Base-by-base conservation (phyloP, 2,329 filamentous ascomycete species). In the Thelonectria discophora region DNA sequence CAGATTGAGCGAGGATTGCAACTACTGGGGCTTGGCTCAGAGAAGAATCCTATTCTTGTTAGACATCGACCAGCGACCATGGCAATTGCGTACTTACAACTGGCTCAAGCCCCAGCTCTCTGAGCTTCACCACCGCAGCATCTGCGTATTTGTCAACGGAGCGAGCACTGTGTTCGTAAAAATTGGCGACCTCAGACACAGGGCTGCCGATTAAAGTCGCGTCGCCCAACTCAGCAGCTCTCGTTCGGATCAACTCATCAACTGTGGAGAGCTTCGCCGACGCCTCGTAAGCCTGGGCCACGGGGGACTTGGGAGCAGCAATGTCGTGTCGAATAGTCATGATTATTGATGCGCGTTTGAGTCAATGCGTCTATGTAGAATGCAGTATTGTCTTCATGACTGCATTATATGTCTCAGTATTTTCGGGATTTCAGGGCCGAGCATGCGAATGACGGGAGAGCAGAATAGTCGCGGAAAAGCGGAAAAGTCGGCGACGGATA, bases 241-340 rank as follows among this genome's bases (percentile, higher is more conserved):
- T 64, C 5, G 64, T 24, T 7, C 60, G 65, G 18, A 69, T 59
- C 57, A 69, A 57, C 45, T 69, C 67, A 30, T 70, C 68, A 0
- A 69, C 12, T 0, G 67, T 69, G 11, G 64, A 67, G 17, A 69
- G 32, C 37, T 69, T 69, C 0, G 68, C 51, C 39, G 69, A 55
- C 0, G 58, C 47, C 3, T 60, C 24, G 1, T 67, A 59, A 0
- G 61, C 50, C 1, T 56, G 40, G 2, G 18, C 34, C 1, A 66
- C 57, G 13, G 51, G 50, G 55, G 45, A 43, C 60, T 51, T 69
- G 3, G 48, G 46, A 4, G 65, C 50, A 55, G 59, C 62, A 1
- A 56, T 62, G 6, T 70, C 67, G 54, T 69, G 67, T 61, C 67
- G 64, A 30, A 69, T 70, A 13, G 68, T 69, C 67, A 69, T 69